phyloP scores from a whole-genome alignment of 1,284 basidiomycete species.

The Leccinum subspadiceum region DNA sequence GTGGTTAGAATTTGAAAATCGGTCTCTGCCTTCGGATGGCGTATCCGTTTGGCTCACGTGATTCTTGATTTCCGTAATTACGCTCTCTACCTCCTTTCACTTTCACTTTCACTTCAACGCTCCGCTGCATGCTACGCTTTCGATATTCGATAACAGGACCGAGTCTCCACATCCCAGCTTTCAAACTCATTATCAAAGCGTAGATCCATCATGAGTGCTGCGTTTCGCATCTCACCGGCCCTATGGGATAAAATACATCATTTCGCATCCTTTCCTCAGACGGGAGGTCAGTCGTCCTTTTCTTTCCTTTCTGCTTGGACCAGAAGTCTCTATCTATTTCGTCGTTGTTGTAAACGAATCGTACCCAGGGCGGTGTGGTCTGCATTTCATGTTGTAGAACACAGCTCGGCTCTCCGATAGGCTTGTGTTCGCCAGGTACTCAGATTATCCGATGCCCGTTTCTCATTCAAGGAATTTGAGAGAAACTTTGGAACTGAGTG shows the following conservation, averaged over 20 bases:
- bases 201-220: slow-evolving; percentile 24
- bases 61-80: slow-evolving; percentile 4
- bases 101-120: background rate
- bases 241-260: slow-evolving; percentile 94
- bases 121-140: slow-evolving; percentile 12
- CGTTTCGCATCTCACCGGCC: slow-evolving; percentile 74
- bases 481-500: background rate
- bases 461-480: background rate
- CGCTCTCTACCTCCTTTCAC: background rate
- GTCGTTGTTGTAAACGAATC: background rate
- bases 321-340: background rate
- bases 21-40: background rate
- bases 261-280: slow-evolving; percentile 93
- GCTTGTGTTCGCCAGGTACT: background rate
- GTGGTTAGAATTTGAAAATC: too few relatives aligned
- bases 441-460: background rate
- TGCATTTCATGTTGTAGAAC: background rate
- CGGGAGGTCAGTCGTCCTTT: slow-evolving; percentile 75
- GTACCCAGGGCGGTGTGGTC: background rate
- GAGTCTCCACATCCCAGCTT: background rate
- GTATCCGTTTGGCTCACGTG: slow-evolving; percentile 16
- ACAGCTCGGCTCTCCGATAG: background rate
- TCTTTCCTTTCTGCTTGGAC: slow-evolving; percentile 44
- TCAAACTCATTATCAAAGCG: background rate
- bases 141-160: background rate